These are phyloP conservation scores for Solanum peruvianum DNA, from an alignment of 257 asterid species.

Conservation along the genomic window DNA sequence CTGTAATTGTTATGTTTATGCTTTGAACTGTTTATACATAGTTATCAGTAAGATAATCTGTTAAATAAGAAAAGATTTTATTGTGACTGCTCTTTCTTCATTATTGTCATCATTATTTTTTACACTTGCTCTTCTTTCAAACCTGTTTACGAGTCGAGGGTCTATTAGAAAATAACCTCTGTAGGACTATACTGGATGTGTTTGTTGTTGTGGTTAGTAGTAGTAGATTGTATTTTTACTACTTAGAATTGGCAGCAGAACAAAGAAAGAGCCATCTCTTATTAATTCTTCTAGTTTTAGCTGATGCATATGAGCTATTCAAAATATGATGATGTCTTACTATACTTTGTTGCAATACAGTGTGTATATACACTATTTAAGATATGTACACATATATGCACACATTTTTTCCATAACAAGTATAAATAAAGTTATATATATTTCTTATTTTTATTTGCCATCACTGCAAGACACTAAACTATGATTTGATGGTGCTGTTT, in stretches of 20 bases:
- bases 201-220: background rate
- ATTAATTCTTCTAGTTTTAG: background rate
- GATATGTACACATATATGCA: background rate
- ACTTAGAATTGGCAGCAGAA: background rate
- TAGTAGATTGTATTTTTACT: background rate
- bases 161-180: too few species aligned
- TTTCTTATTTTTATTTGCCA: background rate
- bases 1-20: too few species aligned
- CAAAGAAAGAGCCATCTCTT: background rate
- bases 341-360: background rate
- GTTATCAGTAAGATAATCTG: too few species aligned
- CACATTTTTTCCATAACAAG: background rate
- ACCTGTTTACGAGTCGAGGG: background rate
- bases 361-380: background rate
- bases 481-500: background rate
- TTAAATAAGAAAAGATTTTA: too few species aligned
- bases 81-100: too few species aligned
- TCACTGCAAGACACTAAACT: background rate
- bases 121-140: background rate
- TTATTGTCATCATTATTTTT: too few species aligned
- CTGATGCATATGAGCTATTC: background rate
- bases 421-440: background rate
- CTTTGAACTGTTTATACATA: too few species aligned
- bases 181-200: background rate
- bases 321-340: background rate